phyloP scores from a whole-genome alignment of 2,329 filamentous ascomycete species.

The Fusarium veterinarium region DNA sequence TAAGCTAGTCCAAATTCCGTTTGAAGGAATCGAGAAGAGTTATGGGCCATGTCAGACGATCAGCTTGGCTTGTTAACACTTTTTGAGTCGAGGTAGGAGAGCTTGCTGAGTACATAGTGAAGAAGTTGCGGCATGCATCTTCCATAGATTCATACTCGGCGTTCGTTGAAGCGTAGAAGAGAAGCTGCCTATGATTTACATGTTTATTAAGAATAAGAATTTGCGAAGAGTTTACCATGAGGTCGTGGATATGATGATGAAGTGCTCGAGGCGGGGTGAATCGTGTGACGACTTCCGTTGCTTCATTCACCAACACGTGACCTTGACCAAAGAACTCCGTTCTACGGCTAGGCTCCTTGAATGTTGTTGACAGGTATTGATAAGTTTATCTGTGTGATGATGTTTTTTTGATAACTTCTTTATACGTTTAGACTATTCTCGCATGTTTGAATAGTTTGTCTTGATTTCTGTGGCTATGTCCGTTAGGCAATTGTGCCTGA shows the following conservation, averaged over 20 bases:
- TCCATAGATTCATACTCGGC: neutral
- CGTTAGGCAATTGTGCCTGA: neutral
- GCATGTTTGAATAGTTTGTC: neutral
- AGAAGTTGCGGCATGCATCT: neutral
- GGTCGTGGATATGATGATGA: constrained; percentile 5
- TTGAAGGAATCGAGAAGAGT: neutral
- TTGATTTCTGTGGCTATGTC: neutral
- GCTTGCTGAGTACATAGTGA: neutral
- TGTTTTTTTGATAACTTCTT: neutral
- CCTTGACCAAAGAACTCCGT: neutral
- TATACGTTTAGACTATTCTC: neutral
- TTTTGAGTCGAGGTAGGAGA: neutral
- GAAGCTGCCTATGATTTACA: neutral
- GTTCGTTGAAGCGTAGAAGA: too few relatives aligned
- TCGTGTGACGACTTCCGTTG: constrained; percentile 10
- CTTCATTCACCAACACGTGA: constrained; percentile 22
- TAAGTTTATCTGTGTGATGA: neutral
- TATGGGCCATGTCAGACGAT: neutral
- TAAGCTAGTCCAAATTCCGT: neutral
- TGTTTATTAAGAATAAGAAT: neutral
- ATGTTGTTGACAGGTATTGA: neutral
- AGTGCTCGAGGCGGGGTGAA: constrained; percentile 4
- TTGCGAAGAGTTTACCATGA: neutral
- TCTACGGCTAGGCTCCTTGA: neutral
- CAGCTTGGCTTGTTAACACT: neutral